phyloP scores from a whole-genome alignment of 805 yeast species.

The Candida maris region DNA sequence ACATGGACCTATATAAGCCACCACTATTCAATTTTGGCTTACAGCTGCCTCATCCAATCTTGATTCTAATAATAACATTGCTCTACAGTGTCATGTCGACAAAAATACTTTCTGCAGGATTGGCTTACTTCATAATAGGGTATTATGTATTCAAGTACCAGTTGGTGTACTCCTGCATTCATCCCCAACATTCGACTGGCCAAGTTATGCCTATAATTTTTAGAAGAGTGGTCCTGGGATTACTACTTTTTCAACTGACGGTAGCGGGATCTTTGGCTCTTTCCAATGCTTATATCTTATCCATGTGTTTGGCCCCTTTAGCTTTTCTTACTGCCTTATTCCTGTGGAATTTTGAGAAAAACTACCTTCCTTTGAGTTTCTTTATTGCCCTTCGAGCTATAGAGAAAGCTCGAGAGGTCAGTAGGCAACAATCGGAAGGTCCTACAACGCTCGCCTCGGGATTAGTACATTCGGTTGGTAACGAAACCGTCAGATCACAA shows the following conservation, averaged over 20 bases:
- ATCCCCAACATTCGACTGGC: constrained; percentile 96
- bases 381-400: constrained; percentile 88
- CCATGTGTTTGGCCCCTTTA: constrained; percentile 69
- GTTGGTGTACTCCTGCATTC: constrained; percentile 83
- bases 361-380: constrained; percentile 73
- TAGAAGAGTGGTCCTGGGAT: constrained; percentile 76
- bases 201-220: constrained; percentile 92
- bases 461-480: neutral
- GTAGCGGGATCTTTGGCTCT: constrained; percentile 85
- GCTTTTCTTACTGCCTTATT: constrained; percentile 65
- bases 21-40: constrained; percentile 91
- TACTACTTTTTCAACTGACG: constrained; percentile 80
- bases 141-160: constrained; percentile 90
- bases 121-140: constrained; percentile 79
- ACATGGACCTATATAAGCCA: constrained; percentile 71
- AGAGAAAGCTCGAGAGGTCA: constrained; percentile 10
- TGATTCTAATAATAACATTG: constrained; percentile 78
- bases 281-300: constrained; percentile 73
- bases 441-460: neutral
- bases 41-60: constrained; percentile 85
- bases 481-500: constrained; percentile 2
- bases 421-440: constrained; percentile 1
- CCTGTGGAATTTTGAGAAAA: constrained; percentile 77
- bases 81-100: constrained; percentile 88
- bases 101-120: constrained; percentile 79